These are phyloP conservation scores for Leccinum broughii DNA, from an alignment of 768 basidiomycete genomes.

Conservation along the genomic window DNA sequence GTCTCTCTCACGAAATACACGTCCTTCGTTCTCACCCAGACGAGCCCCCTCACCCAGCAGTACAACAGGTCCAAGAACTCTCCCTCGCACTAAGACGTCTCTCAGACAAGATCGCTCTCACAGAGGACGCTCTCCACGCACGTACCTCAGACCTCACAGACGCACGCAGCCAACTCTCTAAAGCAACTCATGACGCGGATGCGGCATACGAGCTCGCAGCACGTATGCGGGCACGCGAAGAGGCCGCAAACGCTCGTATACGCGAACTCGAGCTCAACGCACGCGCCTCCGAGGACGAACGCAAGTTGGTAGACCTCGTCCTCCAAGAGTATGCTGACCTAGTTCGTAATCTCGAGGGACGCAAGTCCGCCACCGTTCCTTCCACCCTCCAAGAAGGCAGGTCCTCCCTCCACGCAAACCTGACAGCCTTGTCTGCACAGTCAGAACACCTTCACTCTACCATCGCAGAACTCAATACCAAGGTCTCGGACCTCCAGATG, in stretches of 20 bases:
- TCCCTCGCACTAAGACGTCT: slow-evolving; percentile 68
- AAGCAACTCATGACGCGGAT: slow-evolving; percentile 44
- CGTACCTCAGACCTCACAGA: slow-evolving; percentile 50
- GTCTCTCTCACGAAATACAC: slow-evolving; percentile 54
- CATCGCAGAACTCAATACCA: slow-evolving; percentile 41
- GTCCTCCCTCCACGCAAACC: slow-evolving; percentile 46
- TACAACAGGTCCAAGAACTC: slow-evolving; percentile 49
- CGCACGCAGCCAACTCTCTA: slow-evolving; percentile 43
- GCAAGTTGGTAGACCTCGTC: slow-evolving; percentile 59
- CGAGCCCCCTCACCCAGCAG: slow-evolving; percentile 38
- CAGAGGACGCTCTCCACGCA: slow-evolving; percentile 54
- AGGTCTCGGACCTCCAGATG: slow-evolving; percentile 44
- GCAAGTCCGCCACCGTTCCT: slow-evolving; percentile 28
- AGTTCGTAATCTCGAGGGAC: slow-evolving; percentile 62
- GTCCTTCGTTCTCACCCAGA: slow-evolving; percentile 57
- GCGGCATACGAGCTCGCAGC: slow-evolving; percentile 58
- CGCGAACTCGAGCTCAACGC: slow-evolving; percentile 47
- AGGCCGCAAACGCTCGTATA: slow-evolving; percentile 51
- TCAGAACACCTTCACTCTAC: slow-evolving; percentile 47
- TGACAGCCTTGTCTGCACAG: slow-evolving; percentile 50
- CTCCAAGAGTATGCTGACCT: slow-evolving; percentile 76
- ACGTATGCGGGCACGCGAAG: slow-evolving; percentile 53
- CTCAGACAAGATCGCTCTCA: slow-evolving; percentile 64
- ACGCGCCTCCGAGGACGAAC: slow-evolving; percentile 54
- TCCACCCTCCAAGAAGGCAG: slow-evolving; percentile 49